phyloP scores from a whole-genome alignment of 2,329 filamentous ascomycete species.

The Emericellopsis cladophorae region DNA sequence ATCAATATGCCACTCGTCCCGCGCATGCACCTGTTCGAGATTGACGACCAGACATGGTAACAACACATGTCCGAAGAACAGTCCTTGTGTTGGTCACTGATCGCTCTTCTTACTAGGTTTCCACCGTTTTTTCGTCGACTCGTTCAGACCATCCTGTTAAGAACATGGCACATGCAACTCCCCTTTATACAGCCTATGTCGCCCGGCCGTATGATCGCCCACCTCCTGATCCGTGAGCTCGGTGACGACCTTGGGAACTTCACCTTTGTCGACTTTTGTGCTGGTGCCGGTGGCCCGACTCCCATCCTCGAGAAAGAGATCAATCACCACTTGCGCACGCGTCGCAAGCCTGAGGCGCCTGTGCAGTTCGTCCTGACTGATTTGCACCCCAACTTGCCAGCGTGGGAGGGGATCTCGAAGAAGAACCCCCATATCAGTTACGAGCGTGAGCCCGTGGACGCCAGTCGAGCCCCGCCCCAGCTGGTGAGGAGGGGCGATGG shows the following conservation, averaged over 20 bases:
- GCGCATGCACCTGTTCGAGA: constrained; percentile 53
- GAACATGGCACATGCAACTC: constrained; percentile 47
- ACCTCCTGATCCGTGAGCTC: constrained; percentile 38
- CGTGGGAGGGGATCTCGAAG: constrained; percentile 42
- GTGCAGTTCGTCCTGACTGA: constrained; percentile 54
- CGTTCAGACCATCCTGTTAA: constrained; percentile 52
- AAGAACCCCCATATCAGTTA: constrained; percentile 45
- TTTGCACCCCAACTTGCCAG: constrained; percentile 47
- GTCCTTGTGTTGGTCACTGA: too few relatives aligned
- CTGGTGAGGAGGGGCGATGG: constrained; percentile 25
- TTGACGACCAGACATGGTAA: constrained; percentile 55
- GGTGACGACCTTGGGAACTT: constrained; percentile 33
- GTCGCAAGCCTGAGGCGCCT: constrained; percentile 8
- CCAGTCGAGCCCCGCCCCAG: constrained; percentile 41
- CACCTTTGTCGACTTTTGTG: constrained; percentile 64
- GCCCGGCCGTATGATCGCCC: constrained; percentile 48
- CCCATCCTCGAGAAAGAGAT: constrained; percentile 48
- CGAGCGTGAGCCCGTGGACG: constrained; percentile 50
- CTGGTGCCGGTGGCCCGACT: constrained; percentile 60
- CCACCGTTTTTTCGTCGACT: constrained; percentile 50
- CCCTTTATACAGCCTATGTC: constrained; percentile 47
- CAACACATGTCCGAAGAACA: constrained; percentile 2
- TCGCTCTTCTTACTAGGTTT: constrained; percentile 34
- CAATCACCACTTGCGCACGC: constrained; percentile 29
- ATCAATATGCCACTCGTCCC: constrained; percentile 37